Conservation (phyloP, 2,329 filamentous ascomycete species). For the Calycina marina region DNA sequence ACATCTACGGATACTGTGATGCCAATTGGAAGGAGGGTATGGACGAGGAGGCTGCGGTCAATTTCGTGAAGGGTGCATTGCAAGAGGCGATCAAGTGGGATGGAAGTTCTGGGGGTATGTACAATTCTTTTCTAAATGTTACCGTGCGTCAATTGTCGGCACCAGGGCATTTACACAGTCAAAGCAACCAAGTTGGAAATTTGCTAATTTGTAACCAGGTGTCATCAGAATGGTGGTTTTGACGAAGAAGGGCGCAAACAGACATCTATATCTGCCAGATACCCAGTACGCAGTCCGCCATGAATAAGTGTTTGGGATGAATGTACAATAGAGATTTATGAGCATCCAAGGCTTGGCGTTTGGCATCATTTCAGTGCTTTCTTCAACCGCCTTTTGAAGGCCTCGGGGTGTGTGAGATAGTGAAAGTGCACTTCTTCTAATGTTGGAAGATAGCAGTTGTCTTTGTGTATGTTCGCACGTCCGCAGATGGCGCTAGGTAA, state of each 20-base stretch:
- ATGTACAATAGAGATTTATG: slow-evolving; percentile 22
- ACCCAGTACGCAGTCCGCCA: slow-evolving; percentile 50
- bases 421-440: no score
- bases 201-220: no score
- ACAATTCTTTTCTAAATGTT: no score
- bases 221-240: slow-evolving; percentile 97
- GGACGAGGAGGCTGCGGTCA: slow-evolving; percentile 78
- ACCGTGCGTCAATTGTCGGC: no score
- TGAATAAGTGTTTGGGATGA: slow-evolving; percentile 39
- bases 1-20: slow-evolving; percentile 99
- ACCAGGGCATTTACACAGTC: no score
- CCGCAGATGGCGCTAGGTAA: no score
- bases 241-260: slow-evolving; percentile 75
- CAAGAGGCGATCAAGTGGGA: slow-evolving; percentile 98
- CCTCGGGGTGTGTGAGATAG: no score
- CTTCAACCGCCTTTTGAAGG: no score
- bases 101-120: slow-evolving; percentile 89
- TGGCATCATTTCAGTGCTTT: no score
- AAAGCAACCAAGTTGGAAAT: no score
- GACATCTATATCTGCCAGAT: slow-evolving; percentile 93
- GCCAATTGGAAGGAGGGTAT: slow-evolving; percentile 91
- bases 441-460: no score
- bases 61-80: slow-evolving; percentile 84
- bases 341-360: slow-evolving; percentile 20
- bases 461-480: no score